These are phyloP conservation scores for Myriosclerotinia scirpicola DNA, from an alignment of 2,329 filamentous ascomycete genomes.

Conservation along the genomic window DNA sequence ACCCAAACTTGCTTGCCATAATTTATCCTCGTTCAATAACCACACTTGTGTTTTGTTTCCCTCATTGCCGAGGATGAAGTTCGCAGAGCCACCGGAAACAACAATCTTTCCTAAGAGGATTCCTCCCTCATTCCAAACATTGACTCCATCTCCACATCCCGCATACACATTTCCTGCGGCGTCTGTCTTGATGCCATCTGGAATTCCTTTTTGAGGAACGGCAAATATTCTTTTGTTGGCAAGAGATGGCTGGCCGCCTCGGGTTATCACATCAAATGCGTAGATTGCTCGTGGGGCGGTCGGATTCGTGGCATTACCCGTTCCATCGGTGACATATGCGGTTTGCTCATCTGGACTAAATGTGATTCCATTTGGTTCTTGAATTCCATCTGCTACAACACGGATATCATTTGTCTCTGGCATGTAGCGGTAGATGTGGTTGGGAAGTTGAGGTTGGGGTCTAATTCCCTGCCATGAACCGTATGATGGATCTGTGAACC, in stretches of 20 bases:
- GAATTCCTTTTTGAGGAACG: conserved; percentile 51
- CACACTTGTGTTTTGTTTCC: conserved; percentile 26
- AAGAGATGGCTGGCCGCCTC: conserved; percentile 22
- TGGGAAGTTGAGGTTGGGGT: conserved; percentile 51
- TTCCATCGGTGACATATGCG: conserved; percentile 55
- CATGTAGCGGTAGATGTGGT: conserved; percentile 59
- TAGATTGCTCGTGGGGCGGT: conserved; percentile 42
- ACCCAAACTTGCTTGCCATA: conserved; percentile 26
- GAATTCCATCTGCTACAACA: conserved; percentile 57
- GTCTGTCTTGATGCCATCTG: conserved; percentile 58
- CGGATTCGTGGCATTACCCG: conserved; percentile 42
- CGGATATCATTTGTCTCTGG: conserved; percentile 51
- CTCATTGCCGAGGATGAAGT: conserved; percentile 26
- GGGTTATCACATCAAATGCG: conserved; percentile 31
- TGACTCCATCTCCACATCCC: conserved; percentile 54
- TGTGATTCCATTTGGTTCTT: conserved; percentile 55
- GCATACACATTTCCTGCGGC: conserved; percentile 54
- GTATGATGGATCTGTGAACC: conserved; percentile 63
- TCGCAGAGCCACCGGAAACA: conserved; percentile 26
- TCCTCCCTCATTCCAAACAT: conserved; percentile 53
- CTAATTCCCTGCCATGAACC: conserved; percentile 59
- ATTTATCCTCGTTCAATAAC: conserved; percentile 29
- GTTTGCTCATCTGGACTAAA: conserved; percentile 55
- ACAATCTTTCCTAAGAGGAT: conserved; percentile 57
- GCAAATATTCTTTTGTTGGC: conserved; percentile 49